Percentiles rank a stretch among this genome's conserved stretches.
Conservation (phyloP, 805 yeast genomes). For the Scheffersomyces stipitis region DNA sequence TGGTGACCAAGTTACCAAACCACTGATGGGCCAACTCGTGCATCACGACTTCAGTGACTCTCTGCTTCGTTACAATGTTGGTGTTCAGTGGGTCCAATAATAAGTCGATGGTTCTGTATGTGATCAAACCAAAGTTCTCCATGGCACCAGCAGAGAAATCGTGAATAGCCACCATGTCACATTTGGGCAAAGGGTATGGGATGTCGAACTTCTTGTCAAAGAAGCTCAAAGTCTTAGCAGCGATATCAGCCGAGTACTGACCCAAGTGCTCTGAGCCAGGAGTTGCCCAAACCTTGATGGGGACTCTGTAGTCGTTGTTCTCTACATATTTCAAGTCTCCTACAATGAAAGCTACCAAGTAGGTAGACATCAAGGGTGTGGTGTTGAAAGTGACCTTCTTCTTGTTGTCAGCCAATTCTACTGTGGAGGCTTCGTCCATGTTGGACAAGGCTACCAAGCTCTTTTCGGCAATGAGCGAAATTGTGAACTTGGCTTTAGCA, state of each 20-base stretch:
- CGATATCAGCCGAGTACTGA: conserved; percentile 67
- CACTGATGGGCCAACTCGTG: conserved; percentile 92
- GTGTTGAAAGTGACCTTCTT: conserved; percentile 64
- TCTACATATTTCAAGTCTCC: conserved; percentile 80
- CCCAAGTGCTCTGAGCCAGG: conserved; percentile 76
- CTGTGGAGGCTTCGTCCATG: conserved; percentile 61
- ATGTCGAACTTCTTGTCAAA: conserved; percentile 73
- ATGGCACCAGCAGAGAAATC: conserved; percentile 87
- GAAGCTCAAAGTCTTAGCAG: conserved; percentile 72
- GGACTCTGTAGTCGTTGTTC: conserved; percentile 62
- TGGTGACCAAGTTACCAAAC: conserved; percentile 87
- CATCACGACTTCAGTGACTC: conserved; percentile 84
- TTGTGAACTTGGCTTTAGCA: conserved; percentile 69
- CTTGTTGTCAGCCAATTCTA: conserved; percentile 38
- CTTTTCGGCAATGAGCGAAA: conserved; percentile 57
- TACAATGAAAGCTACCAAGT: conserved; percentile 77
- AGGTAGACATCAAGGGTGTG: conserved; percentile 85
- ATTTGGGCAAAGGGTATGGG: conserved; percentile 75
- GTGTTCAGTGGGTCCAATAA: conserved; percentile 72
- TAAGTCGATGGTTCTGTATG: conserved; percentile 75
- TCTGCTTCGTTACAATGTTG: conserved; percentile 59
- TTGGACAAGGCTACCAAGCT: conserved; percentile 63
- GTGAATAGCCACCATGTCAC: conserved; percentile 80
- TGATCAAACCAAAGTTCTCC: conserved; percentile 84
- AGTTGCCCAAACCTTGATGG: conserved; percentile 79